These are phyloP conservation scores for Yamadazyma olivae DNA, from an alignment of 805 yeast genomes.

Conservation along the genomic window DNA sequence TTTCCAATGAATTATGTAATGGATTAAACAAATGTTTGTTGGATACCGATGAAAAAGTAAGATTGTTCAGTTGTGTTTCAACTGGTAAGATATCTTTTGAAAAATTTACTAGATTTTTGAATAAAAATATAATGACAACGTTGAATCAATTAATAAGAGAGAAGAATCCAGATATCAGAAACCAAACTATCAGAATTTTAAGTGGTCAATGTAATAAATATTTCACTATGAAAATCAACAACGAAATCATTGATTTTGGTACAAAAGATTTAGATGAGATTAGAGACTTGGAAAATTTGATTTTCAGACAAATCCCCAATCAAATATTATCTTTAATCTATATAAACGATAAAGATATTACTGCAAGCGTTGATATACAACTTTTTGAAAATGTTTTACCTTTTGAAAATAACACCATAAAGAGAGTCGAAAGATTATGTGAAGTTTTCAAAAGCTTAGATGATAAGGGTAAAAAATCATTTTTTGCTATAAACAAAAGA, in stretches of 20 bases:
- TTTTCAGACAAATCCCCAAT: slow-evolving; percentile 57
- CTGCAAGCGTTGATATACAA: slow-evolving; percentile 58
- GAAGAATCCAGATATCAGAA: slow-evolving; percentile 61
- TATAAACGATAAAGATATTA: slow-evolving; percentile 68
- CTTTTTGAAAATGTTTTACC: slow-evolving; percentile 64
- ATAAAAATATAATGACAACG: slow-evolving; percentile 46
- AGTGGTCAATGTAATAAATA: slow-evolving; percentile 56
- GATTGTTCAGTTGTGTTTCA: slow-evolving; percentile 57
- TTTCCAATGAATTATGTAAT: slow-evolving; percentile 33
- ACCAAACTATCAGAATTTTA: slow-evolving; percentile 50
- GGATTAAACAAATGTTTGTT: slow-evolving; percentile 67
- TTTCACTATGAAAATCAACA: slow-evolving; percentile 14
- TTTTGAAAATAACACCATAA: slow-evolving; percentile 39
- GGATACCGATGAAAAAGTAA: slow-evolving; percentile 72
- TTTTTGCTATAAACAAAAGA: slow-evolving; percentile 65
- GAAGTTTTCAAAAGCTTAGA: slow-evolving; percentile 48
- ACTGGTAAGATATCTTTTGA: slow-evolving; percentile 46
- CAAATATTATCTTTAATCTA: slow-evolving; percentile 63
- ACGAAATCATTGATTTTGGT: slow-evolving; percentile 29
- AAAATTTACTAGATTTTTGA: slow-evolving; percentile 48
- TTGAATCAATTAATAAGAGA: slow-evolving; percentile 70
- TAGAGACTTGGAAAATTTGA: slow-evolving; percentile 24
- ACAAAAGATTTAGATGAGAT: slow-evolving; percentile 18
- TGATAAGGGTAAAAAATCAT: slow-evolving; percentile 58
- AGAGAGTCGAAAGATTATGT: slow-evolving; percentile 54